These are phyloP conservation scores for Phlegmacium glaucopus DNA, from an alignment of 768 basidiomycete genomes.

Conservation along the genomic window DNA sequence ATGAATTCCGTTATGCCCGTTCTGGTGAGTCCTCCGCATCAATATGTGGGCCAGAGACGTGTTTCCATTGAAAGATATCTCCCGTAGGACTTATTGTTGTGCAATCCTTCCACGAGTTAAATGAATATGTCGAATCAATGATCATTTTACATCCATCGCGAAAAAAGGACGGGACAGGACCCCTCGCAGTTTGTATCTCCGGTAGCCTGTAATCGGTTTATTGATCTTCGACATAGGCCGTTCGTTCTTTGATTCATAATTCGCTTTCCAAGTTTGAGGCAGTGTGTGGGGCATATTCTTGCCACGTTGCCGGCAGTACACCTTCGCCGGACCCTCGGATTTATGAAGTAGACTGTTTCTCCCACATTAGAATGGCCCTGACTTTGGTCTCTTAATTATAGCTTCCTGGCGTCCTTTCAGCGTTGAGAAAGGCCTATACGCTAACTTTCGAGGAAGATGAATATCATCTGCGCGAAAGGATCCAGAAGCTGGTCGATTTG, in stretches of 20 bases:
- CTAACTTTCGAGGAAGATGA: slow-evolving; percentile 20
- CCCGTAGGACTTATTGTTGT: slow-evolving; percentile 19
- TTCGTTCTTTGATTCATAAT: slow-evolving; percentile 17
- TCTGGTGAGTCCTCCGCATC: slow-evolving; percentile 14
- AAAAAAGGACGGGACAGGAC: slow-evolving; percentile 16
- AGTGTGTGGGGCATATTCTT: slow-evolving; percentile 14
- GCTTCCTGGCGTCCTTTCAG: slow-evolving; percentile 24
- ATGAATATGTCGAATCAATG: slow-evolving; percentile 14
- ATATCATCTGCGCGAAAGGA: slow-evolving; percentile 14
- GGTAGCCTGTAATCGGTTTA: neutral
- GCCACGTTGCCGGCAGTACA: slow-evolving; percentile 8
- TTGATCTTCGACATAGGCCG: slow-evolving; percentile 10
- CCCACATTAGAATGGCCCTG: neutral
- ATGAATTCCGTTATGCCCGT: slow-evolving; percentile 16
- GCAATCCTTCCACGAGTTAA: slow-evolving; percentile 17
- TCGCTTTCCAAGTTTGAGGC: slow-evolving; percentile 18
- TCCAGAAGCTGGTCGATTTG: slow-evolving; percentile 12
- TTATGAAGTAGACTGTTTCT: slow-evolving; percentile 6
- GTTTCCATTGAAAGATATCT: neutral
- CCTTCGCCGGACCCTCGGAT: slow-evolving; percentile 7
- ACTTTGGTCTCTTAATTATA: slow-evolving; percentile 2
- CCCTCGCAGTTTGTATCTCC: slow-evolving; percentile 15
- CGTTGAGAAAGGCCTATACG: slow-evolving; percentile 13
- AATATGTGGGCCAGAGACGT: neutral
- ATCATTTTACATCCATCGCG: slow-evolving; percentile 11